Evolutionary conservation across 116 monocot genomes (phyloP).

Genomic region (Zostera marina): DNA sequence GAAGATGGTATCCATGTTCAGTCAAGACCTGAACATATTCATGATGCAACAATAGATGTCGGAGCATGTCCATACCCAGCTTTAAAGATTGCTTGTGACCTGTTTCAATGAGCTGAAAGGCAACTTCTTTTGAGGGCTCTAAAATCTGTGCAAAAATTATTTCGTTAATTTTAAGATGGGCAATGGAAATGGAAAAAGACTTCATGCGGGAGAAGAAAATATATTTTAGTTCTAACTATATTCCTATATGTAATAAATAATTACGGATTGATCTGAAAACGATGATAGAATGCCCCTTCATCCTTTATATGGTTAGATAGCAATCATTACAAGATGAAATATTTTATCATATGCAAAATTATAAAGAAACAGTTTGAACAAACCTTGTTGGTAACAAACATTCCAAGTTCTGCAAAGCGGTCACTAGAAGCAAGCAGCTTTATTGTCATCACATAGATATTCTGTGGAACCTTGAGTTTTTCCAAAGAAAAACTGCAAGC

Average conservation of each 20-base stretch:
- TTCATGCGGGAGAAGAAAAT: no score
- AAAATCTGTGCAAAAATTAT: slow-evolving; percentile 40
- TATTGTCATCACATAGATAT: slow-evolving; percentile 62
- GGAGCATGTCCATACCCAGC: slow-evolving; percentile 87
- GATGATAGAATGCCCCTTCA: no score
- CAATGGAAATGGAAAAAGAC: not conserved
- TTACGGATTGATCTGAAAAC: no score
- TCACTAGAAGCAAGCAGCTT: slow-evolving; percentile 49
- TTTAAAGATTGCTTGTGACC: slow-evolving; percentile 48
- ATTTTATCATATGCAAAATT: not conserved
- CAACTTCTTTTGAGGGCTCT: slow-evolving; percentile 83
- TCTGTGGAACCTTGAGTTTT: slow-evolving; percentile 46
- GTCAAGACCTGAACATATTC: slow-evolving; percentile 63
- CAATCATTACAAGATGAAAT: not conserved
- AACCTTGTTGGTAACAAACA: slow-evolving; percentile 80
- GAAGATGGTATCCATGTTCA: slow-evolving; percentile 75
- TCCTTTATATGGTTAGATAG: no score
- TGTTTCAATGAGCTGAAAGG: slow-evolving; percentile 53
- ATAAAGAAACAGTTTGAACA: not conserved
- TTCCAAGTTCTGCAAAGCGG: slow-evolving; percentile 50
- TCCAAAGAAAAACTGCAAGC: slow-evolving; percentile 58
- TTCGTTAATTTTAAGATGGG: not conserved
- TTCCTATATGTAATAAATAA: no score
- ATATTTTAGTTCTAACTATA: no score
- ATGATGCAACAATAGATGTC: slow-evolving; percentile 60